phyloP scores from a whole-genome alignment of 805 yeast genomes.

The Schwanniomyces polymorphus region DNA sequence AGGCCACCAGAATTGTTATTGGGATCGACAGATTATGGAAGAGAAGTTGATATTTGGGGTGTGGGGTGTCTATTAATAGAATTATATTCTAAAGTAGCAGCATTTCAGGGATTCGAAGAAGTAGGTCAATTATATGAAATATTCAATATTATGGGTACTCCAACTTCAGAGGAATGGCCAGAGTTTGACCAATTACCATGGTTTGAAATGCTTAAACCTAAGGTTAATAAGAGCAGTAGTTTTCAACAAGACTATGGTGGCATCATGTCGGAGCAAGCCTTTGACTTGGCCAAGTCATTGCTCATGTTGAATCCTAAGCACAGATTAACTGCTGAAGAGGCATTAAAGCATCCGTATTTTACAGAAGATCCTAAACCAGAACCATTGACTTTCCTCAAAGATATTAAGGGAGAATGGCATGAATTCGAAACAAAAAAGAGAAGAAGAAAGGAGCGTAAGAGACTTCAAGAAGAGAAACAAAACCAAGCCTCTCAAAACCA shows the following conservation, averaged over 20 bases:
- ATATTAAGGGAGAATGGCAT: slow-evolving; percentile 88
- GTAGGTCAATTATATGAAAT: slow-evolving; percentile 78
- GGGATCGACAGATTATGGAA: slow-evolving; percentile 87
- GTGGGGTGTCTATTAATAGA: slow-evolving; percentile 90
- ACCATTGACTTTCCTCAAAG: slow-evolving; percentile 53
- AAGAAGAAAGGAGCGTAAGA: slow-evolving; percentile 49
- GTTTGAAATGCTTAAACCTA: slow-evolving; percentile 82
- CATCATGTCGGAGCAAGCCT: slow-evolving; percentile 51
- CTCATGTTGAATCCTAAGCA: slow-evolving; percentile 66
- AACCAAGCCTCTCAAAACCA: not conserved
- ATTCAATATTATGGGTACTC: slow-evolving; percentile 85
- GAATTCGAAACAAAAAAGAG: slow-evolving; percentile 91
- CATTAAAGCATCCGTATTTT: slow-evolving; percentile 70
- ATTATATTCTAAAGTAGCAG: slow-evolving; percentile 68
- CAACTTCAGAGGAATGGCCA: slow-evolving; percentile 74
- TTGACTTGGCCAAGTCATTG: slow-evolving; percentile 64
- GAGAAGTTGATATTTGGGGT: slow-evolving; percentile 96
- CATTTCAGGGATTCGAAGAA: slow-evolving; percentile 89
- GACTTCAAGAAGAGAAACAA: slow-evolving; percentile 31
- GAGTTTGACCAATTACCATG: slow-evolving; percentile 79
- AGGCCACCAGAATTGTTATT: slow-evolving; percentile 92
- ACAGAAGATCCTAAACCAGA: slow-evolving; percentile 64
- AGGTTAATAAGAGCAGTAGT: slow-evolving; percentile 29
- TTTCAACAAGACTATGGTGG: slow-evolving; percentile 33
- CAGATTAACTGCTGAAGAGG: slow-evolving; percentile 68